Percentiles rank a stretch among this genome's conserved stretches.
These are phyloP conservation scores for Barnettozyma populi DNA, from an alignment of 805 yeast species.

Conservation along the genomic window DNA sequence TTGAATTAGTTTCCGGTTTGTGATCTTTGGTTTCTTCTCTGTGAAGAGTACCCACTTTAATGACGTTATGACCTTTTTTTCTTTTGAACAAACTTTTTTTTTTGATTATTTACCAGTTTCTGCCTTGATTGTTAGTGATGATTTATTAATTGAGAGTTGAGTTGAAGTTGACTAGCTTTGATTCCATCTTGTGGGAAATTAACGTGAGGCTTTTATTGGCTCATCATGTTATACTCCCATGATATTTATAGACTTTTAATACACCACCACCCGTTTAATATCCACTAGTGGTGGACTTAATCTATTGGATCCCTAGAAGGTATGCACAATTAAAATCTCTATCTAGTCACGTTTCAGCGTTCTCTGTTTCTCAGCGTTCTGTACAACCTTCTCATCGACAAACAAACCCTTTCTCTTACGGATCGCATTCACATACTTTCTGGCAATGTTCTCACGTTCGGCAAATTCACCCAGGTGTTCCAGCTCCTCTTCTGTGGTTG, in stretches of 20 bases:
- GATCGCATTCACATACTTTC: conserved; percentile 75
- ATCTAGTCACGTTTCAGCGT: conserved; percentile 61
- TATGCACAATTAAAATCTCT: too few species aligned
- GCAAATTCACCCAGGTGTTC: conserved; percentile 92
- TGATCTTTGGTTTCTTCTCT: not conserved
- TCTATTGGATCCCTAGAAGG: too few species aligned
- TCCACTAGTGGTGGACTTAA: not conserved
- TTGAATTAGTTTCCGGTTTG: conserved; percentile 2
- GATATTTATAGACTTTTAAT: not conserved
- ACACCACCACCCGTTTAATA: not conserved
- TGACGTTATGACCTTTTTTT: conserved; percentile 6
- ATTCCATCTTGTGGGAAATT: not conserved
- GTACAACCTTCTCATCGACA: conserved; percentile 84
- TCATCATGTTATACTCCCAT: not conserved
- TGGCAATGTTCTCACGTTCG: conserved; percentile 86
- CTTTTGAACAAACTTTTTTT: not conserved
- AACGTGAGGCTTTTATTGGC: not conserved
- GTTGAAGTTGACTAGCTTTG: not conserved
- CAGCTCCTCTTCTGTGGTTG: conserved; percentile 92
- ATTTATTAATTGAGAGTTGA: not conserved
- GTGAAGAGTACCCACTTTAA: not conserved
- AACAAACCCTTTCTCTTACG: conserved; percentile 85
- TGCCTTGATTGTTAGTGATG: not conserved
- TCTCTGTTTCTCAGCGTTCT: conserved; percentile 92
- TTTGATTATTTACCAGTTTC: not conserved